phyloP scores from a whole-genome alignment of 768 basidiomycete species.

The Daedaleopsis sinensis region DNA sequence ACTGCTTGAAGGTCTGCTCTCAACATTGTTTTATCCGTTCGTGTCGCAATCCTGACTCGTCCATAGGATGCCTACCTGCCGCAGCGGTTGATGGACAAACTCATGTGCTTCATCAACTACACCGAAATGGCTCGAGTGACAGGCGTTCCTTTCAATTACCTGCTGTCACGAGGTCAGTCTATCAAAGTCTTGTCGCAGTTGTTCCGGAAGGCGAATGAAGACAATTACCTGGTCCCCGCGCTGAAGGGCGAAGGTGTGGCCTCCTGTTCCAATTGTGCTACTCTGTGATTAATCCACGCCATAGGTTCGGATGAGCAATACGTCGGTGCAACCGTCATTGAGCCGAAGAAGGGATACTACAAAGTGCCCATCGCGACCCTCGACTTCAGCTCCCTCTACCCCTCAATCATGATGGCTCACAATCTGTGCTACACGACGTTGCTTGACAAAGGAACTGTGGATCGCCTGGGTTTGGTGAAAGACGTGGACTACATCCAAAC shows the following conservation, averaged over 20 bases:
- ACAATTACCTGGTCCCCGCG: conserved; percentile 88
- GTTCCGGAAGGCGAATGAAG: conserved; percentile 89
- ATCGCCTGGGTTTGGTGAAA: conserved; percentile 75
- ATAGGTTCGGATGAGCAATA: conserved; percentile 97
- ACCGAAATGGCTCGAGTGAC: conserved; percentile 99
- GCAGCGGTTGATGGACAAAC: conserved; percentile 92
- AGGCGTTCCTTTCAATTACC: conserved; percentile 98
- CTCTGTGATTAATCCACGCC: background rate
- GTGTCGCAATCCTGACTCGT: background rate
- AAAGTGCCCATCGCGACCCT: conserved; percentile 96
- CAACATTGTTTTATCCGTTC: background rate
- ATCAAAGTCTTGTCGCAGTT: conserved; percentile 98
- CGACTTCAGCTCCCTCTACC: conserved; percentile 98
- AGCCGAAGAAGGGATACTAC: conserved; percentile 95
- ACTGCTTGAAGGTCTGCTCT: conserved; percentile 85
- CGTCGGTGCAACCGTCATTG: conserved; percentile 98
- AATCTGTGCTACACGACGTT: conserved; percentile 98
- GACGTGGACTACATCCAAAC: conserved; percentile 93
- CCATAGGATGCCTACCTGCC: conserved; percentile 95
- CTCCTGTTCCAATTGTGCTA: background rate
- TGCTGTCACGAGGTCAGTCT: conserved; percentile 93
- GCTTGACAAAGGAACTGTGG: conserved; percentile 78
- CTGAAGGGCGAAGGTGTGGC: conserved; percentile 78
- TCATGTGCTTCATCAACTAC: conserved; percentile 99
- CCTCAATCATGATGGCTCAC: conserved; percentile 99